phyloP scores from a whole-genome alignment of 2,329 filamentous ascomycete genomes.

The Hypoxylon sp. region DNA sequence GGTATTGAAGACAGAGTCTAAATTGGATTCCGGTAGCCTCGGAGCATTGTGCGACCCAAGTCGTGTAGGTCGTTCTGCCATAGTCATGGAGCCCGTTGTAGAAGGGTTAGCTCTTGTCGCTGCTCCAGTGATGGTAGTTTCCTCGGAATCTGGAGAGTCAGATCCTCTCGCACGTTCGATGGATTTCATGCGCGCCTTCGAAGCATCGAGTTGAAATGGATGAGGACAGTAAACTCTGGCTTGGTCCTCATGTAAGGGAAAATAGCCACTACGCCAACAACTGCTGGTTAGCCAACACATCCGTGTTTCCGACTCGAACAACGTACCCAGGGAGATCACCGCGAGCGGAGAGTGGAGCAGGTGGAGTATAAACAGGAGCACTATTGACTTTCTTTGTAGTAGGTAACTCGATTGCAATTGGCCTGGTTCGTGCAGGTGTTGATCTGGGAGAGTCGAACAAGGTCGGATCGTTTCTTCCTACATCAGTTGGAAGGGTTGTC shows the following conservation, averaged over 20 bases:
- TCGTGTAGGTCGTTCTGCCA: slow-evolving; percentile 48
- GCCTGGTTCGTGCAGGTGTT: slow-evolving; percentile 57
- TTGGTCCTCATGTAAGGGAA: slow-evolving; percentile 72
- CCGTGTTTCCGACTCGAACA: slow-evolving; percentile 11
- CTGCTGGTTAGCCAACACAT: slow-evolving; percentile 38
- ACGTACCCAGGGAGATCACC: slow-evolving; percentile 72
- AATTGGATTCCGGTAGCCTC: slow-evolving; percentile 27
- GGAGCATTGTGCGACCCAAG: slow-evolving; percentile 42
- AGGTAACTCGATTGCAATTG: slow-evolving; percentile 69
- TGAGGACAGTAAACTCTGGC: slow-evolving; percentile 65
- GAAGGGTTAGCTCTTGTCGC: slow-evolving; percentile 44
- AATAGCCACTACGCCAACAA: slow-evolving; percentile 66
- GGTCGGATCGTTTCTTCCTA: slow-evolving; percentile 50
- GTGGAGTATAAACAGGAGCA: slow-evolving; percentile 61
- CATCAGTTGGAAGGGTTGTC: slow-evolving; percentile 46
- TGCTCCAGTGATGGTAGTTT: slow-evolving; percentile 35
- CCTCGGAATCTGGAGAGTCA: slow-evolving; percentile 42
- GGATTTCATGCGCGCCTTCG: slow-evolving; percentile 58
- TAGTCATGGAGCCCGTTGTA: slow-evolving; percentile 39
- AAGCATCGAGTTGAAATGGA: slow-evolving; percentile 64
- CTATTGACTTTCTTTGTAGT: slow-evolving; percentile 58
- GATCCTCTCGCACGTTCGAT: slow-evolving; percentile 55
- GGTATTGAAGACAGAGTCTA: slow-evolving; percentile 55
- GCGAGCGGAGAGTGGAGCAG: slow-evolving; percentile 68
- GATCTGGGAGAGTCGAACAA: slow-evolving; percentile 45